Percentiles rank a stretch among this genome's conserved stretches.
phyloP scores from a whole-genome alignment of 352 stramenopile genomes.

The Saprolegnia parasitica region DNA sequence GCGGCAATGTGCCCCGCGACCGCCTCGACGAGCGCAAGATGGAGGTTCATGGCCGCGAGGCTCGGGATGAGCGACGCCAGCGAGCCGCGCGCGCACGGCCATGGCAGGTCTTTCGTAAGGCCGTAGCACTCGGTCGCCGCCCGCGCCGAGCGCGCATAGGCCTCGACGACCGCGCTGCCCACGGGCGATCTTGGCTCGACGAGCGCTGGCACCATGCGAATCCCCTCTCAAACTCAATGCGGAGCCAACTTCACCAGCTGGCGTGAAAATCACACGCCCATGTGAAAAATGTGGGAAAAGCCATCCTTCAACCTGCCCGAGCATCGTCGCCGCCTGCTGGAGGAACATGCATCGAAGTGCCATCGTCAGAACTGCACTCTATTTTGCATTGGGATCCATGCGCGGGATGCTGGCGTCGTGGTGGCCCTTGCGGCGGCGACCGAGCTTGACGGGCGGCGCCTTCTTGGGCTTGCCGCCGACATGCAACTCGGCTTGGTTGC shows the following conservation, averaged over 20 bases:
- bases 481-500: background rate
- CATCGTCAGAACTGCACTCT: too few species aligned
- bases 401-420: conserved; percentile 13
- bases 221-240: background rate
- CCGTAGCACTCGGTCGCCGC: background rate
- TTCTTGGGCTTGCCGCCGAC: background rate
- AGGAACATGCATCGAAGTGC: too few species aligned
- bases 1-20: conserved; percentile 15
- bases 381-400: background rate
- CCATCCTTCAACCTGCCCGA: too few species aligned
- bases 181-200: background rate
- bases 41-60: conserved; percentile 18
- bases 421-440: background rate
- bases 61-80: conserved; percentile 17
- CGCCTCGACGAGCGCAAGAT: background rate
- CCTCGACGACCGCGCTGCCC: background rate
- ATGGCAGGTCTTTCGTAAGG: conserved; percentile 24
- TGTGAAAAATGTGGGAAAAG: too few species aligned
- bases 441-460: conserved; percentile 1
- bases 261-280: too few species aligned
- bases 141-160: too few species aligned
- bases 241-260: too few species aligned
- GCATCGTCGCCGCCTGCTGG: too few species aligned
- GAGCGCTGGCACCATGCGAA: background rate
- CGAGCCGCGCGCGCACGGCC: conserved; percentile 15